Evolutionary conservation across 2,329 filamentous ascomycete species (phyloP).

Genomic region (Dendrostoma leiphaemia): DNA sequence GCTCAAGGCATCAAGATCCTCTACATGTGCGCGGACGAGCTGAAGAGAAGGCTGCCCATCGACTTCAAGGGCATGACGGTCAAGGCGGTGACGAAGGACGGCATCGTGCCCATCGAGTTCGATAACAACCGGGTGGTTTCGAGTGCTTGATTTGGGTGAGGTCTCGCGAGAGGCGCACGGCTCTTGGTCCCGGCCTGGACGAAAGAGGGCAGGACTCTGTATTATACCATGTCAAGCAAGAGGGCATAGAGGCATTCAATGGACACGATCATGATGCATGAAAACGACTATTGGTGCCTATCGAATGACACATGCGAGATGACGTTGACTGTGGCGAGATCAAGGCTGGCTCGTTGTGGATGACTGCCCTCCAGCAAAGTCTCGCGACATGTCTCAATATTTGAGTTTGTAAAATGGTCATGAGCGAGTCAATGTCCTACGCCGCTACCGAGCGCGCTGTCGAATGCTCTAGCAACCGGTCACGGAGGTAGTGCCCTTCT

Average conservation of each 20-base stretch:
- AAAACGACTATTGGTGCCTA: neutral
- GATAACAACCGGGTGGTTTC: slow-evolving; percentile 75
- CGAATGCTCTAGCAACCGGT: neutral
- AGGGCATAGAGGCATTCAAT: slow-evolving; percentile 16
- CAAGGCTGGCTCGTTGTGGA: neutral
- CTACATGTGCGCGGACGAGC: slow-evolving; percentile 91
- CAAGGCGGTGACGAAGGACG: slow-evolving; percentile 94
- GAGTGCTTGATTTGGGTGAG: slow-evolving; percentile 54
- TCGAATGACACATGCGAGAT: slow-evolving; percentile 2
- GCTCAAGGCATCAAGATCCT: slow-evolving; percentile 90
- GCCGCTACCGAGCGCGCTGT: neutral
- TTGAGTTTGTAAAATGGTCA: neutral
- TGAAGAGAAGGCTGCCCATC: slow-evolving; percentile 94
- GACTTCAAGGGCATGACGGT: slow-evolving; percentile 98
- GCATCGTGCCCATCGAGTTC: slow-evolving; percentile 80
- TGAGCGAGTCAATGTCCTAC: neutral
- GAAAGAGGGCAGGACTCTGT: slow-evolving; percentile 20
- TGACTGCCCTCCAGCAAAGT: neutral
- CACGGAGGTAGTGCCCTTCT: neutral
- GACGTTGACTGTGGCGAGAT: slow-evolving; percentile 15
- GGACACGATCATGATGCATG: slow-evolving; percentile 11
- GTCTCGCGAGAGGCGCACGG: slow-evolving; percentile 10
- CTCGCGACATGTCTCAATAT: neutral
- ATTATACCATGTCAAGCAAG: slow-evolving; percentile 23
- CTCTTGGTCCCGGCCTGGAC: neutral